A percentile compares a stretch with the other conserved stretches of the same genome.
Evolutionary conservation across 2,329 filamentous ascomycete genomes (phyloP).

Genomic region (Amylocarpus encephaloides): DNA sequence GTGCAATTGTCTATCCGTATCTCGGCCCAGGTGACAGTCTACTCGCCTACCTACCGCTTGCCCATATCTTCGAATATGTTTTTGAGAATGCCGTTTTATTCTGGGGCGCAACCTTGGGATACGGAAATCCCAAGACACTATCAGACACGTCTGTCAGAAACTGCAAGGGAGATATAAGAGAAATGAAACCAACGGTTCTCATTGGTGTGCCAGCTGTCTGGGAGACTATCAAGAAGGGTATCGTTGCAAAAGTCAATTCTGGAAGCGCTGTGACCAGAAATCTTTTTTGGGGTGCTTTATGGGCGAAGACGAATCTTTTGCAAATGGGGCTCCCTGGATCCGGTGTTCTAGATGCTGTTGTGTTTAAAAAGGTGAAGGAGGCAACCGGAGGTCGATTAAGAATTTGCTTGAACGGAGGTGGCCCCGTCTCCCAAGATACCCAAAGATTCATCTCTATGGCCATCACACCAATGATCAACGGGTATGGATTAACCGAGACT

Average conservation of each 20-base stretch:
- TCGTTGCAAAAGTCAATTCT: slow-evolving; percentile 62
- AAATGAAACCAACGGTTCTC: slow-evolving; percentile 82
- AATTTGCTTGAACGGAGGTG: slow-evolving; percentile 90
- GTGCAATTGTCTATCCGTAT: slow-evolving; percentile 68
- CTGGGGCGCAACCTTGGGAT: slow-evolving; percentile 88
- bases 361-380: slow-evolving; percentile 89
- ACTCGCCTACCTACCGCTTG: slow-evolving; percentile 86
- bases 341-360: slow-evolving; percentile 67
- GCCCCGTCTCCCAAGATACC: slow-evolving; percentile 81
- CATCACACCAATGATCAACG: slow-evolving; percentile 87
- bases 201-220: slow-evolving; percentile 94
- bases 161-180: slow-evolving; percentile 88
- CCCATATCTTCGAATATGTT: slow-evolving; percentile 94
- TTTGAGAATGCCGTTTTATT: slow-evolving; percentile 88
- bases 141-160: slow-evolving; percentile 82
- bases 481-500: slow-evolving; percentile 94
- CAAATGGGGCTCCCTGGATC: slow-evolving; percentile 56
- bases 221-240: slow-evolving; percentile 96
- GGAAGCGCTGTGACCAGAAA: slow-evolving; percentile 64
- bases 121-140: slow-evolving; percentile 84
- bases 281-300: slow-evolving; percentile 67
- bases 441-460: slow-evolving; percentile 87
- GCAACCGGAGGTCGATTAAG: slow-evolving; percentile 83
- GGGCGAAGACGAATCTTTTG: slow-evolving; percentile 53
- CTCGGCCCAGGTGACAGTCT: slow-evolving; percentile 73